These are phyloP conservation scores for Colletotrichum liaoningense DNA, from an alignment of 2,329 filamentous ascomycete genomes.

Conservation along the genomic window DNA sequence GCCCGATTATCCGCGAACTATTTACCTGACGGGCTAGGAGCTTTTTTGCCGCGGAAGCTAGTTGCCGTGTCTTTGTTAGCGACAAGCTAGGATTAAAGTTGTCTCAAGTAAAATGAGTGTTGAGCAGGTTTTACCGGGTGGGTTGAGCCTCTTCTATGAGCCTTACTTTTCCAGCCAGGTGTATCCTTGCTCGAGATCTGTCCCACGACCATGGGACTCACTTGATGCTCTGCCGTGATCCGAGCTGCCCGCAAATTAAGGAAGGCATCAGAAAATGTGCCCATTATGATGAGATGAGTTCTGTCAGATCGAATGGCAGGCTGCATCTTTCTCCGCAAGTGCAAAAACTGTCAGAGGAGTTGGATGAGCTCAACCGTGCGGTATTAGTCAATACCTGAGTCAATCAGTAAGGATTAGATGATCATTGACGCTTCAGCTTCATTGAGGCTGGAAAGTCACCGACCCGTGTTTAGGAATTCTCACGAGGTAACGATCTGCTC, in stretches of 20 bases:
- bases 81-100: background rate
- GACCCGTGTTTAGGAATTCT: background rate
- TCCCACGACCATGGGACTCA: background rate
- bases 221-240: background rate
- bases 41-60: conserved; percentile 10
- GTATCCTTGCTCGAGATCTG: background rate
- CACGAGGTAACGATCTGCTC: background rate
- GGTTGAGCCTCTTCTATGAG: background rate
- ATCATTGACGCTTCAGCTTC: background rate
- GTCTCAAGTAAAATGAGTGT: conserved; percentile 11
- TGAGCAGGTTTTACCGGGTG: background rate
- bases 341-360: too few species aligned
- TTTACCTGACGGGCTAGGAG: background rate
- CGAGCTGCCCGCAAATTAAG: background rate
- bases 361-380: background rate
- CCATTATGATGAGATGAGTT: background rate
- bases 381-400: background rate
- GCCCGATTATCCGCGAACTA: background rate
- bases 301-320: background rate
- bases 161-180: background rate
- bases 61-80: too few species aligned
- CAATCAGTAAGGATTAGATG: background rate
- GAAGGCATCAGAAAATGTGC: too few species aligned
- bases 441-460: background rate
- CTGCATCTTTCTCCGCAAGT: background rate